Evolutionary conservation across 352 stramenopile species (phyloP), one percentile per base, ranked within the genome.

Genomic region (Phytophthora vignae): DNA sequence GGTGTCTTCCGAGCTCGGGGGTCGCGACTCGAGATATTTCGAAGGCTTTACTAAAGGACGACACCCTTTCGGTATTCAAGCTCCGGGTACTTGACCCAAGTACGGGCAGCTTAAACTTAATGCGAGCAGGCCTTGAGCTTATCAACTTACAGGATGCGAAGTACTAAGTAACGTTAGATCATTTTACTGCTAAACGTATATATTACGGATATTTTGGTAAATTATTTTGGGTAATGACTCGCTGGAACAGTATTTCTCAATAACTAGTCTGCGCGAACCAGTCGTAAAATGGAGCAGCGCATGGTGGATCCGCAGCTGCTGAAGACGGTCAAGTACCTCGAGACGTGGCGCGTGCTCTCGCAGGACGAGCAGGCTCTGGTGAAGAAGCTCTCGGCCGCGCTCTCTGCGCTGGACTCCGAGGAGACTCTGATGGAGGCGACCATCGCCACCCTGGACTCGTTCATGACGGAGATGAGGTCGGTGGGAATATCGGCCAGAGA

Each of bases 1-100:
- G 46, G 50, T 70, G 60, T 73, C 60, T 69, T 68, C 42, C 7
- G 14, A 55, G 17, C 22, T 36, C 15, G 22, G 27, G 21, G 49
- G 49, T 52, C 44, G 44, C 44, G 44, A 17, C 36, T 9, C 40
- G 21, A 49, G 21, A 49, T 49, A 49, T 19, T 49, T 49, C 40
- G 40, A 49, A 49, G 17, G 6, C 15, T 40, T 40, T 40, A 40
- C 10, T 40, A 3, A 38, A 12, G 12, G 33, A 40, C 36, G 36
- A 42, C 36, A 44, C 36, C 12, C 5, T 14, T 42, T 4, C 9
- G 9, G 22, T 27, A 27, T 33, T 33, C 29, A 33, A 33, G 5
- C 6, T 33, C 29, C 29, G 29, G 5, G 6, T 7, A 33, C 29
- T 9, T 33, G 7, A 33, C 22, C 29, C 29, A 33, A 33, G 29